Base-by-base conservation (phyloP, 345 rosid genomes). In the Camelina laxa region DNA sequence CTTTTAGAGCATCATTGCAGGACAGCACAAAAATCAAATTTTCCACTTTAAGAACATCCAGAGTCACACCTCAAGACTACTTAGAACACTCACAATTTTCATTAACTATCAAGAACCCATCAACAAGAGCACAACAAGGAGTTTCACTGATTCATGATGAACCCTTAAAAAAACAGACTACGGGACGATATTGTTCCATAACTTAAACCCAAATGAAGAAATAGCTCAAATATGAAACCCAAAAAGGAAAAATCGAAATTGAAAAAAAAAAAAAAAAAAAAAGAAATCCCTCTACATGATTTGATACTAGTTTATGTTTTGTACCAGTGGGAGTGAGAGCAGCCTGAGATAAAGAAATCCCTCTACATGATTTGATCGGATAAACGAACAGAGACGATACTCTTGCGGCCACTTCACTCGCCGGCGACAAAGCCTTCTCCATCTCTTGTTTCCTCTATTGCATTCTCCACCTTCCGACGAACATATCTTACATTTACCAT, bases 341-440 rank as follows among this genome's bases (percentile, higher is more conserved):
- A 7, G 96, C 97, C 10, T 76, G 83, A 79, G 90, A 66, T 5
- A 86, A 76, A 22, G 92, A 87, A 7, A 91, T 89, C 72, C 93
- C 97, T 56, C 85, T 86, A 80, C 98, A 93, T 55, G 97, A 89
- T 73, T 93, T 93, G 3, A 93, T 47, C 2, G 97, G 97, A 81
- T 93, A 93, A 4, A 93, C 70, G 12, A 91, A 89, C 69, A 93
- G 73, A 49, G 96, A 88, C 4, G 81, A 42, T 31, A 91, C 87
- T 59, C 62, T 82, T 0, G 65, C 70, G 0, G 19, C 81, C 6
- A 62, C 16, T 67, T 78, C 74, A 67, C 55, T 21, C 15, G 47
- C 69, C 74, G 66, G 44, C 19, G 70, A 76, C 65, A 55, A 36
- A 24, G 42, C 75, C 5, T 50, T 71, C 60, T 64, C 79, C 81